Percentiles rank a stretch among this genome's conserved stretches.
Evolutionary conservation across 768 basidiomycete species (phyloP).

Genomic region (Hygrophoropsis aurantiaca): DNA sequence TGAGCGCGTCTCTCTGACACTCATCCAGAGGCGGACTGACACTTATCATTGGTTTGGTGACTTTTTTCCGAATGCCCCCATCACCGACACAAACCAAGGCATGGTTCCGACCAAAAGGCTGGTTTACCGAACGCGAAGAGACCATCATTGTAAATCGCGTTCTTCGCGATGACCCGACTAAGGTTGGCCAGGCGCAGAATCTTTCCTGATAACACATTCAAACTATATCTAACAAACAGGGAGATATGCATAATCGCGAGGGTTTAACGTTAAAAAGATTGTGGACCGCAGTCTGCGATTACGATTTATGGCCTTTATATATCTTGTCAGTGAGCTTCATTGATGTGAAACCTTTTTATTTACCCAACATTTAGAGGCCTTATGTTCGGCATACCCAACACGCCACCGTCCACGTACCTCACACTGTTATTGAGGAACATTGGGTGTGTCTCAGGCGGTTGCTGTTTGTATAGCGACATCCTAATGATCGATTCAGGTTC

Average conservation of each 20-base stretch:
- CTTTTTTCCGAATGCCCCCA: slow-evolving; percentile 61
- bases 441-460: slow-evolving; percentile 33
- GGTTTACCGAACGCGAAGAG: slow-evolving; percentile 65
- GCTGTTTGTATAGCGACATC: neutral
- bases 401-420: slow-evolving; percentile 53
- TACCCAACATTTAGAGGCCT: slow-evolving; percentile 38
- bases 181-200: slow-evolving; percentile 37
- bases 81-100: slow-evolving; percentile 59
- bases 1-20: neutral
- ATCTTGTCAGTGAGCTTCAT: slow-evolving; percentile 36
- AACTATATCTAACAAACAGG: slow-evolving; percentile 26
- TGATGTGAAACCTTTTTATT: neutral
- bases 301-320: slow-evolving; percentile 68
- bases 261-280: slow-evolving; percentile 48
- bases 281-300: slow-evolving; percentile 58
- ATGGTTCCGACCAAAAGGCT: slow-evolving; percentile 59
- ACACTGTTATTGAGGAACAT: slow-evolving; percentile 55
- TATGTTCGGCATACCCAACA: slow-evolving; percentile 50
- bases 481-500: slow-evolving; percentile 38
- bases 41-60: slow-evolving; percentile 48
- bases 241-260: slow-evolving; percentile 73
- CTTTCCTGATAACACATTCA: neutral
- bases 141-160: slow-evolving; percentile 58
- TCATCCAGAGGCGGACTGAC: slow-evolving; percentile 44
- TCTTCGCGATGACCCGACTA: slow-evolving; percentile 64